Evolutionary conservation across 257 asterid genomes (phyloP).

Genomic region (Solanum habrochaites): DNA sequence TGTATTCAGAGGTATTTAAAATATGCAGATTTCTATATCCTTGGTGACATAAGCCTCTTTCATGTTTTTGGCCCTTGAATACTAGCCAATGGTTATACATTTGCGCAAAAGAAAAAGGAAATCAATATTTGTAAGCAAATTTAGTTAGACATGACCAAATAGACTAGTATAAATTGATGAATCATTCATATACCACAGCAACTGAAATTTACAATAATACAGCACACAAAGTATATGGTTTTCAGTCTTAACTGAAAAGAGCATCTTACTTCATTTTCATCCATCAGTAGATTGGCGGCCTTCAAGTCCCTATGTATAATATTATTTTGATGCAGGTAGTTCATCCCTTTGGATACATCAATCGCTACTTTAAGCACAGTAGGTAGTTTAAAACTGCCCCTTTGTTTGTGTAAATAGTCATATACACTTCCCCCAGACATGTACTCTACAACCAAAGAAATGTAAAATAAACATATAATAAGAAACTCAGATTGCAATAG

Average conservation of each 20-base stretch:
- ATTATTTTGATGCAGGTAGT: conserved; percentile 94
- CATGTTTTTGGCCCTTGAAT: background rate
- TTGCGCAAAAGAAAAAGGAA: background rate
- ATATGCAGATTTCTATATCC: background rate
- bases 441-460: conserved; percentile 40
- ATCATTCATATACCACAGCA: background rate
- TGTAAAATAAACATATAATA: background rate
- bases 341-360: conserved; percentile 96
- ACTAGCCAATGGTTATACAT: background rate
- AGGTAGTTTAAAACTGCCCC: conserved; percentile 85
- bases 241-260: background rate
- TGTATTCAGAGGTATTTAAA: background rate
- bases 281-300: conserved; percentile 97
- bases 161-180: background rate
- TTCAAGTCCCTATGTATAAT: conserved; percentile 94
- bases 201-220: background rate
- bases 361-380: conserved; percentile 80
- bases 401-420: conserved; percentile 89
- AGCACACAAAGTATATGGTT: background rate
- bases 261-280: conserved; percentile 76
- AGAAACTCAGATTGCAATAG: background rate
- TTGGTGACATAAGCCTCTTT: background rate
- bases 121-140: background rate
- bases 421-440: conserved; percentile 98
- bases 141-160: background rate